Base-by-base conservation (phyloP, 2,329 filamentous ascomycete genomes). In the Ceratocystis variospora region DNA sequence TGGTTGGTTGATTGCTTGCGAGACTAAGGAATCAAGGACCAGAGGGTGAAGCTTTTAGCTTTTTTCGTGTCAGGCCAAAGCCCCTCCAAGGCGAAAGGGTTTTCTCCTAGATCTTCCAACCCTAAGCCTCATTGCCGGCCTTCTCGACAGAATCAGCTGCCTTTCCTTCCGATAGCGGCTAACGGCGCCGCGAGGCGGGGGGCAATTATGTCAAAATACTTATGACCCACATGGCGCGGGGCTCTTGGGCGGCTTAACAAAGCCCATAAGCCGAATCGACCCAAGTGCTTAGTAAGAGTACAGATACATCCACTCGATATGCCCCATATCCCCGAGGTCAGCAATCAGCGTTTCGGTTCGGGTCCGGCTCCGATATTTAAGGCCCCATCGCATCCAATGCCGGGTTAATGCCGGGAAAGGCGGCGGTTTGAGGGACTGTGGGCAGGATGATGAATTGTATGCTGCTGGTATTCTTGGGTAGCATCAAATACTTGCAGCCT, bases 121-220 rank as follows among this genome's bases (percentile, higher is more conserved):
- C 55, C 55, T 59, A 33, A 59, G 17, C 17, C 55, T 10, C 28
- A 33, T n/a, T 62, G 57, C 57, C 55, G 55, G 33, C 6, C n/a
- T 25, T 22, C 10, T 53, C 8, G 44, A 33, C 44, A 3, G 15
- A 12, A 41, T 12, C 12, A 41, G 37, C 37, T 15, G 37, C 37
- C 22, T 19, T n/a, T 41, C 65, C 65, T 66, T 66, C 65, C 65
- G 65, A 66, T 66, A 66, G 65, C 65, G 65, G 65, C 65, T 63
- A 28, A 46, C 25, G 19, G 55, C 17, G 25, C 48, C 15, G 55
- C 22, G 28, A 31, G 53, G 28, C 28, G 28, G 55, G 22, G 50
- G 55, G 55, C 28, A 19, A 8, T 19, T 59, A 1, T 37, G 55
- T 31, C 8, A 25, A 10, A 5, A 59, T 31, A 59, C 55, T 59